phyloP scores from a whole-genome alignment of 164 flowering plant genomes.

The Paratinospora sagittata region DNA sequence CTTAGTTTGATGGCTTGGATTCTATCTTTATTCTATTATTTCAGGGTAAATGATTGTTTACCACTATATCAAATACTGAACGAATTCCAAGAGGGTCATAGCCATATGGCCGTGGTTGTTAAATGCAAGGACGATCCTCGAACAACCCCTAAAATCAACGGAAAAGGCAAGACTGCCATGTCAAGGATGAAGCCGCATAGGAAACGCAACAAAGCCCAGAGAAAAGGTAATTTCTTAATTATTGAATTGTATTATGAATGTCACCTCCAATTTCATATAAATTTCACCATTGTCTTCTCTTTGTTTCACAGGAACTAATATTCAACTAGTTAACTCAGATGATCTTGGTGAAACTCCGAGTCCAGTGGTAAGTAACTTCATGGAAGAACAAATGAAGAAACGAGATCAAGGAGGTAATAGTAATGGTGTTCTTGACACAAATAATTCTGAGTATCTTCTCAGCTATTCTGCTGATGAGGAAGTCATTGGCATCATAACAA shows the following conservation, averaged over 20 bases:
- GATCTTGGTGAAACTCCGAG: not conserved
- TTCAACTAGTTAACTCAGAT: not conserved
- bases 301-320: not conserved
- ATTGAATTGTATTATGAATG: not conserved
- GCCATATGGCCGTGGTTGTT: slow-evolving; percentile 97
- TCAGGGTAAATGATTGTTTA: slow-evolving; percentile 70
- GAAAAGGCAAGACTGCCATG: slow-evolving; percentile 32
- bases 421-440: slow-evolving; percentile 15
- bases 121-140: slow-evolving; percentile 27
- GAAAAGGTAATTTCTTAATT: not conserved
- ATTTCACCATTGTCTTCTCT: not conserved
- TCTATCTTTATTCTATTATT: slow-evolving; percentile 8
- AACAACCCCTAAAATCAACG: slow-evolving; percentile 21
- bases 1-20: not conserved
- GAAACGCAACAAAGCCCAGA: not conserved
- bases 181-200: not conserved
- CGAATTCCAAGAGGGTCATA: slow-evolving; percentile 97
- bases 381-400: slow-evolving; percentile 36
- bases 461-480: slow-evolving; percentile 30
- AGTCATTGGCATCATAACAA: slow-evolving; percentile 63
- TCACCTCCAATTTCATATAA: not conserved
- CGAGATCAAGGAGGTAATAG: slow-evolving; percentile 33
- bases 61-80: slow-evolving; percentile 91
- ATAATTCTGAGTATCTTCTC: slow-evolving; percentile 20
- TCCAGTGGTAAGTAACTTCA: not conserved